Conservation (phyloP, 805 yeast genomes). For the Tetrapisispora phaffii region DNA sequence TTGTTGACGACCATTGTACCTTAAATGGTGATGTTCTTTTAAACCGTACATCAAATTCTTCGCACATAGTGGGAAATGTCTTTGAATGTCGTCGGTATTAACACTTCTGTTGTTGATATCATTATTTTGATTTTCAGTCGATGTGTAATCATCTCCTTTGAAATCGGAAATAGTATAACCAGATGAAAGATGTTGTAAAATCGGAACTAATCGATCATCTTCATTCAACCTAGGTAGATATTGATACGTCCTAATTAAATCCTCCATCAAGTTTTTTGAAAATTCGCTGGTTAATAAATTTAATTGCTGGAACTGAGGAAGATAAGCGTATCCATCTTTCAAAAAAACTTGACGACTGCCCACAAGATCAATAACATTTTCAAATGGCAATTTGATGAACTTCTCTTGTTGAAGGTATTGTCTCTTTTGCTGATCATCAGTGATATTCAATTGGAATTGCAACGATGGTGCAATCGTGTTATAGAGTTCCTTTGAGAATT, state of each 20-base stretch:
- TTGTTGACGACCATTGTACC: constrained; percentile 78
- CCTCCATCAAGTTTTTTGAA: constrained; percentile 38
- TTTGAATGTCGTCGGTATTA: constrained; percentile 40
- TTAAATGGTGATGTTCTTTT: constrained; percentile 56
- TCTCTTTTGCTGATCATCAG: constrained; percentile 37
- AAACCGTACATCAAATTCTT: constrained; percentile 55
- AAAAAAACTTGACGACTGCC: constrained; percentile 62
- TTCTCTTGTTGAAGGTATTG: constrained; percentile 48
- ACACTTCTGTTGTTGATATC: constrained; percentile 57
- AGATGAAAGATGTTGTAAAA: constrained; percentile 65
- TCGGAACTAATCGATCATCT: constrained; percentile 80
- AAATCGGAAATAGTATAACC: constrained; percentile 55
- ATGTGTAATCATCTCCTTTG: constrained; percentile 19
- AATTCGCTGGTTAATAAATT: constrained; percentile 64
- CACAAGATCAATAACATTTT: constrained; percentile 68
- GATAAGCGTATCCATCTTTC: constrained; percentile 64
- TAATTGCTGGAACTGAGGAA: constrained; percentile 74
- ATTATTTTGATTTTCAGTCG: constrained; percentile 30
- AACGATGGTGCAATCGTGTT: constrained; percentile 42
- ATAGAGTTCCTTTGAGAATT: constrained; percentile 39
- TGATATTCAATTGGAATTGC: constrained; percentile 29
- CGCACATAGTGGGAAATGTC: constrained; percentile 79
- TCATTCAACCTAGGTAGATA: constrained; percentile 79
- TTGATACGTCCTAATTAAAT: constrained; percentile 60
- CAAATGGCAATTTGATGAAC: constrained; percentile 81